Evolutionary conservation across 805 yeast species (phyloP).

Genomic region (Wickerhamiella vanderwaltii): DNA sequence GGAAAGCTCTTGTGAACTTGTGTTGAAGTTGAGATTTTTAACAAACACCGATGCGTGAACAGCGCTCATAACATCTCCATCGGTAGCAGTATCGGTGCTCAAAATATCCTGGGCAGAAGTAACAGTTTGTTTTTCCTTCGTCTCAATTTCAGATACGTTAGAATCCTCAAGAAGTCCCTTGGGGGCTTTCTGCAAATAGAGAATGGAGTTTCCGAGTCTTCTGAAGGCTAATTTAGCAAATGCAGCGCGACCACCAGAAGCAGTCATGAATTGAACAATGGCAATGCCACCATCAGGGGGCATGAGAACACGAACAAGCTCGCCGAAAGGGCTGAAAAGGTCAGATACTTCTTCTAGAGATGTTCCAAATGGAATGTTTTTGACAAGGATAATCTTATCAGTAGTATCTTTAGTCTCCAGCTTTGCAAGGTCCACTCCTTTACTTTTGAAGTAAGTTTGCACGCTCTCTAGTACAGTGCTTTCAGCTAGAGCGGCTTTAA

Average conservation of each 20-base stretch:
- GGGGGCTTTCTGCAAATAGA: slow-evolving; percentile 93
- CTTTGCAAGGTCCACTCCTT: slow-evolving; percentile 71
- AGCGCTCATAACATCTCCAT: slow-evolving; percentile 40
- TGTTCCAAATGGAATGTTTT: slow-evolving; percentile 86
- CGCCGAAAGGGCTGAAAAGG: slow-evolving; percentile 69
- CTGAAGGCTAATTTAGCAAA: slow-evolving; percentile 78
- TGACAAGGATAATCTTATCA: slow-evolving; percentile 68
- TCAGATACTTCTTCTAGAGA: slow-evolving; percentile 70
- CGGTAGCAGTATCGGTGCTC: slow-evolving; percentile 20
- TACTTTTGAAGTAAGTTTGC: slow-evolving; percentile 68
- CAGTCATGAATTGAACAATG: slow-evolving; percentile 74
- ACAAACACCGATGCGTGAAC: slow-evolving; percentile 82
- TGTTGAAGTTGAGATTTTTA: slow-evolving; percentile 80
- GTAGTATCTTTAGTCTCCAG: slow-evolving; percentile 58
- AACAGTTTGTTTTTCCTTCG: slow-evolving; percentile 32
- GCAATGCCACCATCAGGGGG: slow-evolving; percentile 97
- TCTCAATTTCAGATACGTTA: slow-evolving; percentile 11
- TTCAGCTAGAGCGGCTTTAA: slow-evolving; percentile 93
- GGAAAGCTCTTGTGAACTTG: slow-evolving; percentile 46
- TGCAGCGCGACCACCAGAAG: slow-evolving; percentile 78
- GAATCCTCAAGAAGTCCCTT: slow-evolving; percentile 48
- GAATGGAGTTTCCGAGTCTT: slow-evolving; percentile 72
- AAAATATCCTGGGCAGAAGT: slow-evolving; percentile 18
- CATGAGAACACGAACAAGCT: slow-evolving; percentile 66
- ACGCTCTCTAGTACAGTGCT: slow-evolving; percentile 91